phyloP scores from a whole-genome alignment of 768 basidiomycete genomes.

The Rhodotorula toruloides region DNA sequence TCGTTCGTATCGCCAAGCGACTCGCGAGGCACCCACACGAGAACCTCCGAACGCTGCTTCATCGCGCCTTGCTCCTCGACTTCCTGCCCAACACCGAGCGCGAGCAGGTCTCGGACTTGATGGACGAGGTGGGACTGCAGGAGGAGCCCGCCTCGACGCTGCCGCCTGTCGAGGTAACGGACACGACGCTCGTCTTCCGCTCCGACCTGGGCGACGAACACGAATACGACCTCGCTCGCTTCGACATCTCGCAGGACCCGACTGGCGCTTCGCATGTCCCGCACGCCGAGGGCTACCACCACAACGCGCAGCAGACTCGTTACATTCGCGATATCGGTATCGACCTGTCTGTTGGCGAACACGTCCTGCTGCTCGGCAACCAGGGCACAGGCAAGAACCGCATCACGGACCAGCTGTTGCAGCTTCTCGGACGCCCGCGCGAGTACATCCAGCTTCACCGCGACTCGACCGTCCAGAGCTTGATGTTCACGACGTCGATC shows the following conservation, averaged over 20 bases:
- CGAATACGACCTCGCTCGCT: constrained; percentile 2
- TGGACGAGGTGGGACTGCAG: constrained; percentile 4
- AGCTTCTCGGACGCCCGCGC: constrained; percentile 26
- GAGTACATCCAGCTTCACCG: constrained; percentile 34
- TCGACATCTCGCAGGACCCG: constrained; percentile 15
- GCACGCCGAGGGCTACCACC: constrained; percentile 16
- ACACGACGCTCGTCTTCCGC: constrained; percentile 9
- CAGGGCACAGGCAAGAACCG: constrained; percentile 38
- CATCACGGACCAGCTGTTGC: constrained; percentile 22
- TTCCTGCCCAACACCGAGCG: constrained; percentile 30
- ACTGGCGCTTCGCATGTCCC: constrained; percentile 21
- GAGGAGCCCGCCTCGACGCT: neutral
- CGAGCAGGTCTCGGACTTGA: neutral
- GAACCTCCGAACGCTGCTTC: constrained; percentile 7
- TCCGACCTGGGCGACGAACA: neutral
- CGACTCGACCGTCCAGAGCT: constrained; percentile 17
- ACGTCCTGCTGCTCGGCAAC: constrained; percentile 32
- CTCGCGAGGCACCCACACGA: constrained; percentile 17
- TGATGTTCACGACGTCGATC: constrained; percentile 14
- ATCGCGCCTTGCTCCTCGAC: constrained; percentile 20
- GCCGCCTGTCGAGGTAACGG: constrained; percentile 7
- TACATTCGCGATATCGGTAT: constrained; percentile 25
- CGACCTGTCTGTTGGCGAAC: constrained; percentile 21
- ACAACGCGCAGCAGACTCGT: constrained; percentile 30
- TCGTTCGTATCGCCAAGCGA: constrained; percentile 23